Percentiles rank a stretch among this genome's conserved stretches.
Conservation (phyloP, 2,329 filamentous ascomycete species). For the Aspergillus sp. region DNA sequence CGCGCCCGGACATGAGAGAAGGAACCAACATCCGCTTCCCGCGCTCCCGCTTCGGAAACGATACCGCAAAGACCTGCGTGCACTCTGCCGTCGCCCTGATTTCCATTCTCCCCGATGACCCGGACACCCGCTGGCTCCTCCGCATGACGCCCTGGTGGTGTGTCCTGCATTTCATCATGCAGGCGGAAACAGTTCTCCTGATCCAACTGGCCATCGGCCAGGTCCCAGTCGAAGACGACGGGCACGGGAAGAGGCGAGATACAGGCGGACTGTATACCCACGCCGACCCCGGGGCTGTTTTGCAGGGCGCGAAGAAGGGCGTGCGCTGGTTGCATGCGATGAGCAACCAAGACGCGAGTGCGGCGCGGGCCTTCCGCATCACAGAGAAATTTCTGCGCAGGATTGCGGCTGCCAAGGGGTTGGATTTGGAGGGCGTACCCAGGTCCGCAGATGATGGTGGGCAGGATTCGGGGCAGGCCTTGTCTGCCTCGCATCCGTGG, state of each 20-base stretch:
- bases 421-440: not conserved
- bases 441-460: not conserved
- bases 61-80: not conserved
- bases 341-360: not conserved
- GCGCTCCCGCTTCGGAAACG: constrained; percentile 8
- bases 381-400: constrained; percentile 1
- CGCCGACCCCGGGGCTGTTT: not conserved
- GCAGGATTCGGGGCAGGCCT: too few relatives aligned
- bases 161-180: constrained; percentile 47
- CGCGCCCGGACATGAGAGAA: constrained; percentile 3
- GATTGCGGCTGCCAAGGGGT: not conserved
- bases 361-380: not conserved
- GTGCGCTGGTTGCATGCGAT: not conserved
- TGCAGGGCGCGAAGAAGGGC: not conserved
- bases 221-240: not conserved
- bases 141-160: constrained; percentile 46
- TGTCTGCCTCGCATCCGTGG: not conserved
- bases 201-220: constrained; percentile 24
- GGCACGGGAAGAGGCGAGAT: not conserved
- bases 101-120: constrained; percentile 38
- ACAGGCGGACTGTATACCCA: not conserved
- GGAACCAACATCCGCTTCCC: not conserved
- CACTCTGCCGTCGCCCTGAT: constrained; percentile 25
- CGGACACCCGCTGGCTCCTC: constrained; percentile 37
- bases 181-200: constrained; percentile 44